phyloP scores from a whole-genome alignment of 495 filamentous ascomycete species.

The Patellaria atrata region DNA sequence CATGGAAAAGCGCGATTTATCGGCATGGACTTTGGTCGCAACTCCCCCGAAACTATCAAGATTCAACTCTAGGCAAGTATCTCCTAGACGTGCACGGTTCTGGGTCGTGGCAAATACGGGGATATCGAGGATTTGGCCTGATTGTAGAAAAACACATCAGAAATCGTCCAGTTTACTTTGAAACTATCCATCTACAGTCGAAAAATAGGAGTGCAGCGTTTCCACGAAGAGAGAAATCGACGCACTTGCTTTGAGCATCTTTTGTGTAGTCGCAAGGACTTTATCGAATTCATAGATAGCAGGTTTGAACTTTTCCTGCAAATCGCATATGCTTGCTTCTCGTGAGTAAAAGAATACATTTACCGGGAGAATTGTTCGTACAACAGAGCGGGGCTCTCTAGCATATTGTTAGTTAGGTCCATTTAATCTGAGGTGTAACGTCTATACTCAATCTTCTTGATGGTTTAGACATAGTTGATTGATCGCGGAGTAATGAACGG shows the following conservation, averaged over 20 bases:
- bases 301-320: constrained; percentile 83
- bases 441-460: too few species aligned
- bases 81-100: constrained; percentile 56
- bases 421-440: too few species aligned
- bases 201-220: too few species aligned
- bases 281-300: constrained; percentile 72
- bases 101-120: constrained; percentile 81
- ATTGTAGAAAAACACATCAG: not conserved
- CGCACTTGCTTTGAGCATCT: constrained; percentile 36
- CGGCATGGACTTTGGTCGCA: constrained; percentile 40
- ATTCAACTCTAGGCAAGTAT: constrained; percentile 55
- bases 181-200: too few species aligned
- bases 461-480: too few species aligned
- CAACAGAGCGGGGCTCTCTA: constrained; percentile 25
- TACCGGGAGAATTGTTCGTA: constrained; percentile 7
- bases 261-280: constrained; percentile 41
- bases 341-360: constrained; percentile 7
- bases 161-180: too few species aligned
- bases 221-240: constrained; percentile 5
- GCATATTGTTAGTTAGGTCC: too few species aligned
- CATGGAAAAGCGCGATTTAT: constrained; percentile 93
- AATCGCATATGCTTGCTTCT: constrained; percentile 65
- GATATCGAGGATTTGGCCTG: constrained; percentile 47
- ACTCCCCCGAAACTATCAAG: constrained; percentile 28
- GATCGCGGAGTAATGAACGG: too few species aligned